Base-by-base conservation (phyloP, 495 filamentous ascomycete genomes). In the Talaromyces ruber region DNA sequence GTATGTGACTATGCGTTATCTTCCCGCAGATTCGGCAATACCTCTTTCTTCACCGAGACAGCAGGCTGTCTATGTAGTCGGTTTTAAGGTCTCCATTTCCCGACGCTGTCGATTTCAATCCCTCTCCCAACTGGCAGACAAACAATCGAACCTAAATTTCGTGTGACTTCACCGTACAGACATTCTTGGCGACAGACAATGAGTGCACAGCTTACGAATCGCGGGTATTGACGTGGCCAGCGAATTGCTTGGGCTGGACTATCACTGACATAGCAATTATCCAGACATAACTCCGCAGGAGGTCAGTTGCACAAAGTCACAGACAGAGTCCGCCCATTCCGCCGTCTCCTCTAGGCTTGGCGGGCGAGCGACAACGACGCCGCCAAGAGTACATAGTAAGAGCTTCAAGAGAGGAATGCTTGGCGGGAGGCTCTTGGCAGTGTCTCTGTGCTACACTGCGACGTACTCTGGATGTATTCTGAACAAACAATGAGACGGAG, bases 391-490 rank as follows among this genome's bases (percentile, higher is more conserved):
- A 3, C 28, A 3, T 29, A 6, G 28, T 29, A 5, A n/a, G 39
- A 18, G 21, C 50, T 47, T 21, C 22, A 54, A 54, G 54, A 34
- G 54, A 57, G 54, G 54, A 57, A 57, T 57, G 54, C 54, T 57
- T 34, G 54, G 54, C 54, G 28, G 26, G 6, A 34, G 18, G 26
- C 4, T 57, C 54, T 57, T 57, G 54, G 54, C 54, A 34, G 54
- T 22, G n/a, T 21, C 26, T 30, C 54, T 14, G 5, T 57, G 18
- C 28, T 16, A 4, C 7, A 47, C n/a, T 18, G 43, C 12, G 7
- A 32, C 9, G n/a, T 39, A 21, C 43, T 47, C 8, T 21, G n/a
- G n/a, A n/a, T n/a, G n/a, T n/a, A n/a, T 47, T 21, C 6, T 47
- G 43, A 47, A n/a, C 43, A 21, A 21, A 21, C 43, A 22, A 47